Evolutionary conservation across 2,329 filamentous ascomycete species (phyloP).

Genomic region (Cadophora sp.): DNA sequence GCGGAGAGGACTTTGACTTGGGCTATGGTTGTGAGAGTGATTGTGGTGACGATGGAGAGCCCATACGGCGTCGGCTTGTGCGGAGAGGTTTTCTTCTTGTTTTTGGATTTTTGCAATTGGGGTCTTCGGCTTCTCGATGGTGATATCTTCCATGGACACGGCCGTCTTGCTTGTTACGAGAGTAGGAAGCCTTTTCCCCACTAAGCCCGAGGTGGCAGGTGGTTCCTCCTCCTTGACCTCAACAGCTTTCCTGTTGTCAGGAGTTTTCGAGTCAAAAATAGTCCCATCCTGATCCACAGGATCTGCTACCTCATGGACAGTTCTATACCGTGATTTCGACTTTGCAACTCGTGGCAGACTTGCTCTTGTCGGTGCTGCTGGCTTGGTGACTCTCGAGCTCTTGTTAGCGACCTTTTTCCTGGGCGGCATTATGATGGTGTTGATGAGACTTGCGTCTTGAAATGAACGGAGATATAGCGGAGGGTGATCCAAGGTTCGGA

Average conservation of each 20-base stretch:
- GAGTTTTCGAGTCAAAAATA: too few species aligned
- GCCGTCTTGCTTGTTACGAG: neutral
- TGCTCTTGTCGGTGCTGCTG: neutral
- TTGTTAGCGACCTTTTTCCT: neutral
- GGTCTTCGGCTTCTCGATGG: neutral
- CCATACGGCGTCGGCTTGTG: neutral
- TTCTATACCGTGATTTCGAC: neutral
- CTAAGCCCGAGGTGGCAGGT: neutral
- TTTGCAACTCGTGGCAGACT: neutral
- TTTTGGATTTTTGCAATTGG: neutral
- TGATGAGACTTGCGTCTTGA: neutral
- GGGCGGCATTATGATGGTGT: neutral
- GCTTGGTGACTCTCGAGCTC: neutral
- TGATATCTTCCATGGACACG: neutral
- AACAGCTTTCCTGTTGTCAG: neutral
- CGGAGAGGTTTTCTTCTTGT: neutral
- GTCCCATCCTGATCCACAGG: neutral
- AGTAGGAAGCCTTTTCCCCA: neutral
- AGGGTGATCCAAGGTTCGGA: neutral
- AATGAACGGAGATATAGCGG: neutral
- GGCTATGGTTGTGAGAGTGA: neutral
- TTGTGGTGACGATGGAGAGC: neutral
- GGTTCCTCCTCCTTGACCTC: neutral
- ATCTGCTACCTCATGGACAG: neutral
- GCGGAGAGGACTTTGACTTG: neutral